Base-by-base conservation (phyloP, 2,329 filamentous ascomycete genomes). In the Cladosporium velox region DNA sequence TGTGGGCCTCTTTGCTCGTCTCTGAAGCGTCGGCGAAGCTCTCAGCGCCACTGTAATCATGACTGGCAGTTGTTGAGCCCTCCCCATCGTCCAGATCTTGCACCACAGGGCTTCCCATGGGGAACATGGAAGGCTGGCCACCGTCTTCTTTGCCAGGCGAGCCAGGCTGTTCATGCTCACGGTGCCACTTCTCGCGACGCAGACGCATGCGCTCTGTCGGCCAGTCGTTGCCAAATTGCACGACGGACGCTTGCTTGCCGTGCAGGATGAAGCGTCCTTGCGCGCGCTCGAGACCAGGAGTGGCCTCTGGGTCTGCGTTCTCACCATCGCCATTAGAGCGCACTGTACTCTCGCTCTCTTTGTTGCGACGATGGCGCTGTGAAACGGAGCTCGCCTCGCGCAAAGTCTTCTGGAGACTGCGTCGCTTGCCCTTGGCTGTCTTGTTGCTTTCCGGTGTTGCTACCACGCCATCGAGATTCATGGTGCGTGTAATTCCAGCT, bases 241-340 rank as follows among this genome's bases (percentile, higher is more conserved):
- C 92, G 65, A 99, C 91, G 0, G 93, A 97, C 2, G 95, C 95
- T 79, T 99, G 98, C 82, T 98, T 99, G 67, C 95, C 94, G 74
- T 99, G 95, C 4, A 99, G 89, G 4, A 95, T 96, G 77, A 99
- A 99, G 72, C 92, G 96, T 5, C 92, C 92, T 14, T 91, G 88
- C 14, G 90, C 90, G 58, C 95, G 88, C 7, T 90, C 84, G 14
- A 99, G 83, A 12, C 90, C 88, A 26, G 75, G 74, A 71, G 92
- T 90, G 44, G 75, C 90, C 81, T 79, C 85, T 73, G 69, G 77
- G 66, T 73, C 84, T 74, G 74, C n/a, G 32, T 34, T 34, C 26
- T 61, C 59, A 12, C 83, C 82, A 54, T 83, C 82, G 58, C 65
- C 71, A 12, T 21, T 21, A 12, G 73, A 76, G 12, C 75, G 74